Evolutionary conservation across 2,329 filamentous ascomycete genomes (phyloP), one percentile per base, ranked within the genome.

Genomic region (Botrytis paeoniae): DNA sequence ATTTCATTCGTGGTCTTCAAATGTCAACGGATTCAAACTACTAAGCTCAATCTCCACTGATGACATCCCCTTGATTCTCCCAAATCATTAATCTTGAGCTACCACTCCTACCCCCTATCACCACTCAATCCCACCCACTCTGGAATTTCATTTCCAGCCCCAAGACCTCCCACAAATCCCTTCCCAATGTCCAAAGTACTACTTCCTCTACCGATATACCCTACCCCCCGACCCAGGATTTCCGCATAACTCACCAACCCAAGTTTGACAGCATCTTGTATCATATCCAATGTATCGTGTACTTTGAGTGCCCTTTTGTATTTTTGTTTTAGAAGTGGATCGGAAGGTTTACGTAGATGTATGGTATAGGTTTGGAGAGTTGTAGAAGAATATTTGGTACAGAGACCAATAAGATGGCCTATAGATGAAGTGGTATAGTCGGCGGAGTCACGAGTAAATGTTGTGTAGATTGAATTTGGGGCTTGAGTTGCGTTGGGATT

Each of bases 241-340:
- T 75, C 74, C 32, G 69, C 74, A 48, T 73, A 73, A 60, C 72
- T 72, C 18, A 75, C 69, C n/a, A 75, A 64, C 20, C 74, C 72
- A 41, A 75, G 48, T 51, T 73, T 71, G 35, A 73, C 45, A 4
- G 74, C 74, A 48, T 75, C 72, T n/a, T 75, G 74, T 64, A 75
- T 72, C 72, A 75, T 69, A 70, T 75, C 69, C 43, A 75, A 60
- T 16, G 72, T 72, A 57, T 75, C 74, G 43, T 75, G 72, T 54
- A 73, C 72, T 59, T 73, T 75, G 60, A 75, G 62, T 22, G 74
- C 72, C 9, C 45, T 72, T 61, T 72, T 75, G 69, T 73, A 72
- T 43, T 62, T 72, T 48, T 35, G 39, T 70, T 75, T 75, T 3
- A 73, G 32, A 20, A 73, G 35, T 29, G 69, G 29, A 61, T 75